A percentile compares a stretch with the other conserved stretches of the same genome.
phyloP scores from a whole-genome alignment of 345 rosid genomes.

The Linum trigynum region DNA sequence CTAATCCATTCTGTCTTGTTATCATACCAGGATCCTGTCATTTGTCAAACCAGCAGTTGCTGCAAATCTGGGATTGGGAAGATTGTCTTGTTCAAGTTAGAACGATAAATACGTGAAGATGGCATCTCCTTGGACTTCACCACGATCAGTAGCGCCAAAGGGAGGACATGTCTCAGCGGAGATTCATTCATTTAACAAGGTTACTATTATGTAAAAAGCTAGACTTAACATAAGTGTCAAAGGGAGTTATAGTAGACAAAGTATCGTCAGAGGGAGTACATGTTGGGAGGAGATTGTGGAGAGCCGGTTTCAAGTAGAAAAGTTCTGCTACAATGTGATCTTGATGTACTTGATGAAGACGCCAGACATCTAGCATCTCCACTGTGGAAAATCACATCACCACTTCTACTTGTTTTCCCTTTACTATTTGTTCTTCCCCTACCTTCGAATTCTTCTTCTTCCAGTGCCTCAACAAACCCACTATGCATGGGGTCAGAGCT shows the following conservation, averaged over 20 bases:
- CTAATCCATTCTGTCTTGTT: too few species aligned
- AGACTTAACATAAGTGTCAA: too few species aligned
- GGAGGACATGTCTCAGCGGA: too few species aligned
- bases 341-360: slow-evolving; percentile 84
- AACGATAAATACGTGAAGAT: too few species aligned
- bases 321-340: slow-evolving; percentile 86
- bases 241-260: not conserved
- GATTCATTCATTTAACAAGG: too few species aligned
- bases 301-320: slow-evolving; percentile 76
- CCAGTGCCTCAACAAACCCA: slow-evolving; percentile 54
- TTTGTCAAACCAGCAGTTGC: too few species aligned
- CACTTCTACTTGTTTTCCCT: slow-evolving; percentile 47
- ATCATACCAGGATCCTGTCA: too few species aligned
- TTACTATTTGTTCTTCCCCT: slow-evolving; percentile 47
- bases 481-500: slow-evolving; percentile 73
- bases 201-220: too few species aligned
- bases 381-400: slow-evolving; percentile 39
- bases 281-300: slow-evolving; percentile 61
- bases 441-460: slow-evolving; percentile 53
- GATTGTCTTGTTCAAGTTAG: too few species aligned
- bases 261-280: slow-evolving; percentile 32
- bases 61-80: too few species aligned
- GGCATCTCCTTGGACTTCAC: too few species aligned
- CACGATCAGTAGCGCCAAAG: too few species aligned
- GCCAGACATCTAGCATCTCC: slow-evolving; percentile 65